Percentiles rank a stretch among this genome's conserved stretches.
Evolutionary conservation across 1,284 basidiomycete species (phyloP).

Genomic region (Fomitopsis pinicola): DNA sequence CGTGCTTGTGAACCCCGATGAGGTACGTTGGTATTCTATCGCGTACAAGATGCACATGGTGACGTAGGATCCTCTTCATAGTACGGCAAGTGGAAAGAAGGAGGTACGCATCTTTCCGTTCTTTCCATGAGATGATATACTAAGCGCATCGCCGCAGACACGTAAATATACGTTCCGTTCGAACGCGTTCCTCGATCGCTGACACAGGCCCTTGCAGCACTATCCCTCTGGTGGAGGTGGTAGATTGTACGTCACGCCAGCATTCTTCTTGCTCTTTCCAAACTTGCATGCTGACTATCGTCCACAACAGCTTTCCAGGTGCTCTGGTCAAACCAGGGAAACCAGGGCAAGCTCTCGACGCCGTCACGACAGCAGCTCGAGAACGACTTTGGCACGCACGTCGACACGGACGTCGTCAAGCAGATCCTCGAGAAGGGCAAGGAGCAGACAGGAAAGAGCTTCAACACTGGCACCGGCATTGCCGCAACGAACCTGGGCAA

Average conservation of each 20-base stretch:
- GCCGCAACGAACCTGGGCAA: slow-evolving; percentile 30
- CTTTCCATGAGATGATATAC: slow-evolving; percentile 14
- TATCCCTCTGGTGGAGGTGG: slow-evolving; percentile 63
- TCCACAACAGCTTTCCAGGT: slow-evolving; percentile 41
- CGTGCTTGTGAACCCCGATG: slow-evolving; percentile 60
- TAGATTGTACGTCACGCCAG: slow-evolving; percentile 59
- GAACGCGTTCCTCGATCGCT: slow-evolving; percentile 2
- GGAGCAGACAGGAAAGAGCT: slow-evolving; percentile 45
- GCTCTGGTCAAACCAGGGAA: slow-evolving; percentile 60
- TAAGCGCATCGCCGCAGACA: slow-evolving; percentile 41
- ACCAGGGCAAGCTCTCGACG: slow-evolving; percentile 64
- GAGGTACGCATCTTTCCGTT: slow-evolving; percentile 45
- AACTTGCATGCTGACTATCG: slow-evolving; percentile 16
- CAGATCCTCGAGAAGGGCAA: slow-evolving; percentile 59
- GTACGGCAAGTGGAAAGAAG: slow-evolving; percentile 77
- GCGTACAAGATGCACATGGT: slow-evolving; percentile 3
- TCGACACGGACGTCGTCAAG: slow-evolving; percentile 59
- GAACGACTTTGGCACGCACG: slow-evolving; percentile 58
- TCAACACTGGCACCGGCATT: slow-evolving; percentile 22
- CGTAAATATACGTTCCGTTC: slow-evolving; percentile 41
- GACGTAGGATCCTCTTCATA: slow-evolving; percentile 26
- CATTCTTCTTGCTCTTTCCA: neutral
- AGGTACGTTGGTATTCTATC: slow-evolving; percentile 42
- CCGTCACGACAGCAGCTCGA: slow-evolving; percentile 79
- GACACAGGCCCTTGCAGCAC: slow-evolving; percentile 36